Conservation (phyloP, 2,329 filamentous ascomycete genomes). For the Dactylellina cionopaga region DNA sequence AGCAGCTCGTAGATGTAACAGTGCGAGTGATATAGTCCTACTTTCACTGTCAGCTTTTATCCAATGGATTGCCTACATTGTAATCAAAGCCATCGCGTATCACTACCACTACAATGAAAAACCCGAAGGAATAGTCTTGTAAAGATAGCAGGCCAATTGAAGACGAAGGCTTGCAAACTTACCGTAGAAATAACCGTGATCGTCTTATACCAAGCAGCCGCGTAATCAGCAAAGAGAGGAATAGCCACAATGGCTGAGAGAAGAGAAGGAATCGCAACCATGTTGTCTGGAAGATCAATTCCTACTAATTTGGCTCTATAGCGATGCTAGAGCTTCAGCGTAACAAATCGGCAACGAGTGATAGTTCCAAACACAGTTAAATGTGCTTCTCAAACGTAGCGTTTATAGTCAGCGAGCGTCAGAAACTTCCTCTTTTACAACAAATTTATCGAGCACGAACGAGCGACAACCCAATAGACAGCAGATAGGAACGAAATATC, state of each 20-base stretch:
- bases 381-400: neutral
- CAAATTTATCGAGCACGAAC: neutral
- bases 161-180: neutral
- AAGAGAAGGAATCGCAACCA: constrained; percentile 3
- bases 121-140: neutral
- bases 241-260: neutral
- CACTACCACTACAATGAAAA: too few species aligned
- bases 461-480: neutral
- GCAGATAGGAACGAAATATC: neutral
- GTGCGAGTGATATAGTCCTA: constrained; percentile 14
- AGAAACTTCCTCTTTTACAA: neutral
- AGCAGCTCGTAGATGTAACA: constrained; percentile 25
- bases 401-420: neutral
- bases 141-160: neutral
- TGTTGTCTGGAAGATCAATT: neutral
- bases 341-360: neutral
- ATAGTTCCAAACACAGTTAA: neutral
- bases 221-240: constrained; percentile 9
- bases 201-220: neutral
- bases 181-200: constrained; percentile 21
- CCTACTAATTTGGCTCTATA: constrained; percentile 10
- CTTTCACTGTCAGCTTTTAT: neutral
- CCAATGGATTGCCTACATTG: too few species aligned
- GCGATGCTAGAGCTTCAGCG: neutral
- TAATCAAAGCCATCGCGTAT: too few species aligned